A percentile compares a stretch with the other conserved stretches of the same genome.
Evolutionary conservation across 441 rosid species (phyloP).

Genomic region (Adansonia grandidieri): DNA sequence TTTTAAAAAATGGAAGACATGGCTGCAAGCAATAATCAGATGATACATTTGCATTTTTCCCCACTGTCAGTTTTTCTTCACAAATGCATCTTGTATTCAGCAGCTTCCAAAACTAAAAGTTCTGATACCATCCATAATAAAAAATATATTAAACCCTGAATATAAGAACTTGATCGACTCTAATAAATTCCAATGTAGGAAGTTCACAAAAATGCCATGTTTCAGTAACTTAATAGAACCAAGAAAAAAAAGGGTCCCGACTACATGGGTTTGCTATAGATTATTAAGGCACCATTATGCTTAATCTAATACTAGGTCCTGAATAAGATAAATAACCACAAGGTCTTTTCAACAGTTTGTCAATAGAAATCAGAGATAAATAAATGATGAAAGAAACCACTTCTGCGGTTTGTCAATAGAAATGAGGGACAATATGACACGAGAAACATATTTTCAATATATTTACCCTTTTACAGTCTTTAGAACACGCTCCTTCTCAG

Average conservation of each 20-base stretch:
- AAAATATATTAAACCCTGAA: neutral
- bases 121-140: neutral
- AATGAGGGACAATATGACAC: neutral
- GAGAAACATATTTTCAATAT: neutral
- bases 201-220: too few species aligned
- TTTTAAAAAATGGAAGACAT: neutral
- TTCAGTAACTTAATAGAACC: too few species aligned
- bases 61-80: neutral
- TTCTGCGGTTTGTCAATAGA: neutral
- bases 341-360: neutral
- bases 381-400: too few species aligned
- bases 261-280: too few species aligned
- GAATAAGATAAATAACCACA: neutral
- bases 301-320: neutral
- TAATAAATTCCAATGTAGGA: neutral
- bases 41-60: neutral
- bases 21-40: neutral
- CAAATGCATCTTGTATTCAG: neutral
- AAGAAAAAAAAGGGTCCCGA: neutral
- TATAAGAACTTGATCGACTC: neutral
- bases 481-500: constrained; percentile 79
- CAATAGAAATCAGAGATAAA: too few species aligned
- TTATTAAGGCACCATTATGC: too few species aligned
- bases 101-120: neutral
- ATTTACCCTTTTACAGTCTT: constrained; percentile 89